Base-by-base conservation (phyloP, 2,329 filamentous ascomycete species). In the Dactylellina haptotyla region DNA sequence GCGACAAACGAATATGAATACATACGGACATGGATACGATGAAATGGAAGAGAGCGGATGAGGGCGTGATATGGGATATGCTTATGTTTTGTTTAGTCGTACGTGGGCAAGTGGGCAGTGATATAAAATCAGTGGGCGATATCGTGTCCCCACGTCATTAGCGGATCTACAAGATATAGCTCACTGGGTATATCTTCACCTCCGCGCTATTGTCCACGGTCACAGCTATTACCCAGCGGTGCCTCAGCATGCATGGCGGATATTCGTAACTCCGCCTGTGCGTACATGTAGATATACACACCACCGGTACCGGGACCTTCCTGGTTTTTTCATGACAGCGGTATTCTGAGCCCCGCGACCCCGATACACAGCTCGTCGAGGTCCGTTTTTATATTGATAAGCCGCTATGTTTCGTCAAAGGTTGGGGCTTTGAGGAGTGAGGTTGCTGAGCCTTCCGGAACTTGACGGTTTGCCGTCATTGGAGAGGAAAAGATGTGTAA, bases 381-480 rank as follows among this genome's bases (percentile, higher is more conserved):
- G 18, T 4, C 4, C 18, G 16, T 32, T 53, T 53, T 53, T 34
- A 53, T 53, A 53, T 53, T 9, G n/a, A 32, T 10, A 32, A 18
- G 26, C 16, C 18, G 41, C 41, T 20, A 9, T 9, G 9, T 41
- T 46, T 23, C 41, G 18, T 20, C 41, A 23, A 16, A 25, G 43
- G 4, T 20, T 23, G 6, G 20, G 43, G 16, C 16, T n/a, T 18
- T 12, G 23, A 28, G 20, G 45, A 20, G 6, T 14, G 5, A 8
- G 4, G 18, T 46, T 23, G 16, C 41, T 45, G 25, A 23, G 41
- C 23, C 16, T 20, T 45, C 48, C 48, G 59, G 20, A 39, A 23
- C 45, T n/a, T n/a, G n/a, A n/a, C n/a, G 9, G 50, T 58, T 59
- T 67, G 63, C 59, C 63, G 53, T 57, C 61, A 57, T 57, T 28